Evolutionary conservation across 2,329 filamentous ascomycete genomes (phyloP), one percentile per base, ranked within the genome.

Genomic region (Fusarium drepaniforme): DNA sequence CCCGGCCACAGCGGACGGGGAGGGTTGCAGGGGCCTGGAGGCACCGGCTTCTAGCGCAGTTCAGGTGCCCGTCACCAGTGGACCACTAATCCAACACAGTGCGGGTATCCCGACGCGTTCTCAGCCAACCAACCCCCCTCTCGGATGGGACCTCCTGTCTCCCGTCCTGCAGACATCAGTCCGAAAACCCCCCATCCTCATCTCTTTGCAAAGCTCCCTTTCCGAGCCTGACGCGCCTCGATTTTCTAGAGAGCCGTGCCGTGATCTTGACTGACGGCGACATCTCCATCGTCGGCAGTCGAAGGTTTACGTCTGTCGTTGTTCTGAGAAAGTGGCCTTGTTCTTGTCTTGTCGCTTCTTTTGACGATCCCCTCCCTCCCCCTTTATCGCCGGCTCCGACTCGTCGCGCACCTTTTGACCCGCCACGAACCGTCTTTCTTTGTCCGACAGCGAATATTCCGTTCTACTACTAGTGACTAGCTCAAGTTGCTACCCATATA

Each of bases 81-180:
- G 64, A 61, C 58, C 60, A 23, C 56, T 35, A 53, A 30, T 57
- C n/a, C 64, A 75, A 66, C 75, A 79, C 77, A 79, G 77, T 79
- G 77, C 57, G 33, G 72, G 49, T 60, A 70, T 7, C 49, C 37
- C 63, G 49, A 38, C 66, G 64, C 66, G 67, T 53, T 40, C 60
- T 53, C 68, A 53, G 37, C 59, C 64, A 59, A 67, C 71, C 76
- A 75, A 78, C 60, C 77, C 77, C 77, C 77, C 77, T 76, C 73
- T 72, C 75, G 74, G 67, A 49, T 16, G 23, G 44, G 44, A 77
- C 71, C 71, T 74, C 71, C 72, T 71, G 60, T 75, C 61, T 73
- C 68, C 64, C 61, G 69, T 72, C 72, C 66, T 75, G 63, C 59
- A 64, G 66, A 64, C 63, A 70, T 66, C 73, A 44, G 49, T 67